Evolutionary conservation across 495 filamentous ascomycete genomes (phyloP).

Genomic region (Bryoglossum gracile): DNA sequence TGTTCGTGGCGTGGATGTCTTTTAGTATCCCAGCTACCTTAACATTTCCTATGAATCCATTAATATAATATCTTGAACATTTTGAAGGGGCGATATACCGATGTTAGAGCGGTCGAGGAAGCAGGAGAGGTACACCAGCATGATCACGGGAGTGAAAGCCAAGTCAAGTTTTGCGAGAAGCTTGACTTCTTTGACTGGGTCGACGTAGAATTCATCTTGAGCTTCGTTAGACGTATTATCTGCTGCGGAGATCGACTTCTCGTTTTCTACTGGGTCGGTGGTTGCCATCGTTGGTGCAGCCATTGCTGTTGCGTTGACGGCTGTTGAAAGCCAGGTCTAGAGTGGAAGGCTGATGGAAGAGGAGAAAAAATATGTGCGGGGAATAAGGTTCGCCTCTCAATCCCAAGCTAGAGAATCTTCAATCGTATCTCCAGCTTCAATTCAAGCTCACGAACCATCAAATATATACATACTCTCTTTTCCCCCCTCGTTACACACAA

Average conservation of each 20-base stretch:
- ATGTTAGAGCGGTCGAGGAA: constrained; percentile 43
- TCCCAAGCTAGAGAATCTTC: too few species aligned
- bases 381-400: too few species aligned
- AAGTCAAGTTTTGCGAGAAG: constrained; percentile 38
- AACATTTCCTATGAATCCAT: constrained; percentile 39
- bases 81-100: constrained; percentile 25
- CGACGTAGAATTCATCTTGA: constrained; percentile 10
- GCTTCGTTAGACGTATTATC: background rate
- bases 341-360: too few species aligned
- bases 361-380: too few species aligned
- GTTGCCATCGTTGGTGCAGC: background rate
- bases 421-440: too few species aligned
- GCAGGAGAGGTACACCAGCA: constrained; percentile 39
- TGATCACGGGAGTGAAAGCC: constrained; percentile 40
- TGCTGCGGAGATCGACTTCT: background rate
- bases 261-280: background rate
- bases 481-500: too few species aligned
- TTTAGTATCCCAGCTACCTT: constrained; percentile 39
- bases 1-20: constrained; percentile 34
- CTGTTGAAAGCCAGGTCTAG: too few species aligned
- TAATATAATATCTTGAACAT: too few species aligned
- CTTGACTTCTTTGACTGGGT: constrained; percentile 22
- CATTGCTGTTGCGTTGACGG: too few species aligned
- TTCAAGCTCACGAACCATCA: too few species aligned
- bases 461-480: too few species aligned